Conservation (phyloP, 2,329 filamentous ascomycete species). For the Venturia asperata region DNA sequence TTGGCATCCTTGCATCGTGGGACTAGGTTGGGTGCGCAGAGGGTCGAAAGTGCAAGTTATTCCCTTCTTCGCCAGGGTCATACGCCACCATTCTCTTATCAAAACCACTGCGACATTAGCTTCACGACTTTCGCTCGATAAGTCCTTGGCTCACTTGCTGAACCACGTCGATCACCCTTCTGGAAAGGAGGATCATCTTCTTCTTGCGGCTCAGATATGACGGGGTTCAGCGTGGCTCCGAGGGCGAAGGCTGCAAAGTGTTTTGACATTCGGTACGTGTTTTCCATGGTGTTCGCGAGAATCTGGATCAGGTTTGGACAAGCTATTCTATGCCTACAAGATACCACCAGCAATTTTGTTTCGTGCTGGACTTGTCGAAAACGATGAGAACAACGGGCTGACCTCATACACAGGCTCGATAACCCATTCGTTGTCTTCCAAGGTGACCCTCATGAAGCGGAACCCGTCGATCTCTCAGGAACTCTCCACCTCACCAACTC, state of each 20-base stretch:
- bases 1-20: not conserved
- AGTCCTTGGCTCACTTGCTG: not conserved
- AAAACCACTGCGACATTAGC: not conserved
- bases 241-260: slow-evolving; percentile 14
- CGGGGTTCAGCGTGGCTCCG: not conserved
- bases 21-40: too few species aligned
- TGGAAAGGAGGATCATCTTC: not conserved
- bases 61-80: not conserved
- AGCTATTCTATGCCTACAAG: not conserved
- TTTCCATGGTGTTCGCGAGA: not conserved
- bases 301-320: not conserved
- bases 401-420: slow-evolving; percentile 32
- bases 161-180: not conserved
- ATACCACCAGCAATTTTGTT: not conserved
- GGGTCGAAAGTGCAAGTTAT: not conserved
- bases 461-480: slow-evolving; percentile 39
- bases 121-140: not conserved
- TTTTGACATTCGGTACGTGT: slow-evolving; percentile 16
- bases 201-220: not conserved
- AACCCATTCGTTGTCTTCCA: slow-evolving; percentile 45
- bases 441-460: slow-evolving; percentile 41
- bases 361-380: not conserved
- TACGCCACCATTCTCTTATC: not conserved
- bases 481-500: slow-evolving; percentile 41
- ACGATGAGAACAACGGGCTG: not conserved